Conservation (phyloP, 2,329 filamentous ascomycete species). For the Trichophyton schoenleinii region DNA sequence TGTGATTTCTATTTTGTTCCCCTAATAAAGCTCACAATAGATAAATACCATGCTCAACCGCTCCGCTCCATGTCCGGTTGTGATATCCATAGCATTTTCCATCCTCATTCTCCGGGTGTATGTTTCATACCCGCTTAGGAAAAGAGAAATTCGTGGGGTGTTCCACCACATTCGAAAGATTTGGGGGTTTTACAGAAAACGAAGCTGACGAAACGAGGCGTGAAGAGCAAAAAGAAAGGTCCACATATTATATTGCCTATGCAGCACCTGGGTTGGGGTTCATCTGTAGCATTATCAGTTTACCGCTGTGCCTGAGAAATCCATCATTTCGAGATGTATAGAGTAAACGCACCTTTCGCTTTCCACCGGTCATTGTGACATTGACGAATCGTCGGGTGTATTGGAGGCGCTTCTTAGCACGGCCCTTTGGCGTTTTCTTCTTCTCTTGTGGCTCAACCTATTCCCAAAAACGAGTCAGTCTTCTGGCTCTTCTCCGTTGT, state of each 20-base stretch:
- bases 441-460: constrained; percentile 88
- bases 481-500: not conserved
- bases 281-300: constrained; percentile 46
- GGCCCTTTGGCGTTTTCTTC: constrained; percentile 92
- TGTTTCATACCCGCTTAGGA: not conserved
- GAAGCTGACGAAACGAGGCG: not conserved
- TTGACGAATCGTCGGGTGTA: constrained; percentile 98
- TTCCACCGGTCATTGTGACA: constrained; percentile 92
- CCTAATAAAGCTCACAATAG: not conserved
- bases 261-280: constrained; percentile 60
- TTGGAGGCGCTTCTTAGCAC: constrained; percentile 89
- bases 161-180: not conserved
- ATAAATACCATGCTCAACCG: constrained; percentile 1
- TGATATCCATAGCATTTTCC: not conserved
- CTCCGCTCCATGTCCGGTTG: not conserved
- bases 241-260: not conserved
- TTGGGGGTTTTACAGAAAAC: not conserved
- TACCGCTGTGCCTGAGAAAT: not conserved
- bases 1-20: constrained; percentile 1
- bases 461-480: constrained; percentile 11
- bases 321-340: not conserved
- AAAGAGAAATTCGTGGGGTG: not conserved
- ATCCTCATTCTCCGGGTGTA: not conserved
- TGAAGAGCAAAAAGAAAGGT: not conserved
- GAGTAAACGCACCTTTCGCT: constrained; percentile 70